Base-by-base conservation (phyloP, 495 filamentous ascomycete species). In the Penicillium samsonianum region DNA sequence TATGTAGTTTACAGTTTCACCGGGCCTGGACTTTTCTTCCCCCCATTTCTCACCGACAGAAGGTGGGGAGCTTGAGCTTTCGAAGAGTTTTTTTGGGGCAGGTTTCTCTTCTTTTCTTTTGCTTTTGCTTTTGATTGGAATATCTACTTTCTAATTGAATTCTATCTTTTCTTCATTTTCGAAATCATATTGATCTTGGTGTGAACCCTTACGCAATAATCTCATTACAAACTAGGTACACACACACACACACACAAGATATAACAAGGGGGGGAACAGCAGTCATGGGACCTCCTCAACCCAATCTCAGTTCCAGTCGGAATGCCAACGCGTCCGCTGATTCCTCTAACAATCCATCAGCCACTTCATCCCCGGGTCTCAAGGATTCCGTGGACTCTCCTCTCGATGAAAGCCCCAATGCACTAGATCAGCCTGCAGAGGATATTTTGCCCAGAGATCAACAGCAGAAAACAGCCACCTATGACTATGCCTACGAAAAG, bases 401-500 rank as follows among this genome's bases (percentile, higher is more conserved):
- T 14, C 44, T 55, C 25, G 56, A 66, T 16, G 58, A 69, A 50
- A 50, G 44, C 23, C 19, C 46, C 12, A 30, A 55, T 14, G 30
- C 42, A 22, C 45, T 59, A 30, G 62, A 40, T 9, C 52, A 45
- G 3, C 48, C 55, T 23, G 16, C 48, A 6, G 64, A 46, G 8
- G 87, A 82, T 19, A 80, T 91, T 70, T 80, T 95, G 8, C 83
- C 84, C 43, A 77, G 90, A 70, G 90, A 95, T 68, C 81, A 83
- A 52, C 88, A 89, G 59, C 80, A 85, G 57, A 90, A 84, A 73
- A 95, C 91, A 3, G 86, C 91, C 7, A 90, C 87, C 60, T 94
- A 91, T 71, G 89, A 94, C 71, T 86, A 89, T 67, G 84, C 89
- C n/a, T 85, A 86, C 55, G 93, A 98, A 69, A 94, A 92, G 65